Percentiles rank a stretch among this genome's conserved stretches.
Evolutionary conservation across 495 filamentous ascomycete genomes (phyloP).

Genomic region (Paragyromitra xinjiangensis): DNA sequence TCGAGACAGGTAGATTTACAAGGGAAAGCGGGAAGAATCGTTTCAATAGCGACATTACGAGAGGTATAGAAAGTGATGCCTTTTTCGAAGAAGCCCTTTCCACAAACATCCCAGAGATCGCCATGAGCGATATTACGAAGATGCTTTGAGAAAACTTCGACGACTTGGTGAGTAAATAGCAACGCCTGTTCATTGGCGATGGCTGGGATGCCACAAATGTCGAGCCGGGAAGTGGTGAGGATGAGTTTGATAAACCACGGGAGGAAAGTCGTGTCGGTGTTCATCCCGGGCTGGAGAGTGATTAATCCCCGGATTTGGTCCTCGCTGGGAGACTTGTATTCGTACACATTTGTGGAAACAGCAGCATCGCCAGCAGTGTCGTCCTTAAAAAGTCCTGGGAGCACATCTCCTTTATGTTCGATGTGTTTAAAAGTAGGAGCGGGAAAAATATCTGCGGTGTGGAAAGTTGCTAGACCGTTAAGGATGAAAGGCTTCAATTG

Average conservation of each 20-base stretch:
- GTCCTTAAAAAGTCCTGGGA: not conserved
- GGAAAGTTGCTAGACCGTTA: not conserved
- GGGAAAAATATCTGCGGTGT: not conserved
- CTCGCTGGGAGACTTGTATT: not conserved
- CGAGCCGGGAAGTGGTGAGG: not conserved
- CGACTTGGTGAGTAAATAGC: not conserved
- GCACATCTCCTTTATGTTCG: not conserved
- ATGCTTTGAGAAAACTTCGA: not conserved
- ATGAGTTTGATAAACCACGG: conserved; percentile 12
- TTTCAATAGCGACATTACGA: conserved; percentile 46
- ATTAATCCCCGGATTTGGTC: not conserved
- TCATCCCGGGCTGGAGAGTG: not conserved
- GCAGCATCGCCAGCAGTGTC: not conserved
- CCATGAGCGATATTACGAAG: conserved; percentile 11
- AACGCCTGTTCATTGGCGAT: not conserved
- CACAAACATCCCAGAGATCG: conserved; percentile 19
- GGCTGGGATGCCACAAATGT: not conserved
- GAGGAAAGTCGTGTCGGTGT: not conserved
- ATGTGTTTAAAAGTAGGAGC: conserved; percentile 2
- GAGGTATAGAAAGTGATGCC: conserved; percentile 42
- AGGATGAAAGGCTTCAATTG: not conserved
- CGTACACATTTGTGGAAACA: not conserved
- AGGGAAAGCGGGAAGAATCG: conserved; percentile 58
- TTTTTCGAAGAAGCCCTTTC: not conserved
- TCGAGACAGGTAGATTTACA: conserved; percentile 58